A percentile compares a stretch with the other conserved stretches of the same genome.
Conservation (phyloP, 1,284 basidiomycete species). For the Trichosporon sp. region DNA sequence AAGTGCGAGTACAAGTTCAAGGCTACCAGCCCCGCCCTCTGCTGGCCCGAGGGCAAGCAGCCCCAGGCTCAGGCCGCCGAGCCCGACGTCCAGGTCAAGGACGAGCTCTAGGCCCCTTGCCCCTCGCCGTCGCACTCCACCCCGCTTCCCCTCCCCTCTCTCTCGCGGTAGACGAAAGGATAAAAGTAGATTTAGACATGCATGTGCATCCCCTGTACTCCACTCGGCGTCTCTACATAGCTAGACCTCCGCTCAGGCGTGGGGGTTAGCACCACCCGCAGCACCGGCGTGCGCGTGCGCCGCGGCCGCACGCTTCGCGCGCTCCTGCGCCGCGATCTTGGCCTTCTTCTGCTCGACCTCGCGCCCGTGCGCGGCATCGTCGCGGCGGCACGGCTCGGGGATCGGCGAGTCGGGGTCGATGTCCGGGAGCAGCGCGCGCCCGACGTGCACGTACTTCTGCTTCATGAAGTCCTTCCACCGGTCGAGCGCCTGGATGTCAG, state of each 20-base stretch:
- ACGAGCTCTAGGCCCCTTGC: conserved; percentile 29
- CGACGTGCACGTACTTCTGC: conserved; percentile 70
- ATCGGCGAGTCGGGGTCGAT: conserved; percentile 75
- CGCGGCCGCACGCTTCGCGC: neutral
- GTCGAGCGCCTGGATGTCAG: conserved; percentile 58
- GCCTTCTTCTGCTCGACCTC: conserved; percentile 1
- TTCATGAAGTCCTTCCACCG: conserved; percentile 87
- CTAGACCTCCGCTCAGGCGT: neutral
- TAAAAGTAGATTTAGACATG: conserved; percentile 10
- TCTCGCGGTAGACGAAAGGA: neutral
- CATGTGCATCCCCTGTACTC: conserved; percentile 7
- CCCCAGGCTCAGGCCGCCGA: neutral
- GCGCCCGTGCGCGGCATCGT: conserved; percentile 1
- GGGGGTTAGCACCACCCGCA: neutral
- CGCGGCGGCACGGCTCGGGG: conserved; percentile 62
- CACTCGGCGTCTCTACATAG: too few relatives aligned
- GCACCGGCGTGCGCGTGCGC: neutral
- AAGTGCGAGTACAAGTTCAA: conserved; percentile 95
- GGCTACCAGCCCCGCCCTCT: conserved; percentile 83
- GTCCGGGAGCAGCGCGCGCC: conserved; percentile 54
- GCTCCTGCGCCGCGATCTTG: neutral
- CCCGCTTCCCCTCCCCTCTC: neutral
- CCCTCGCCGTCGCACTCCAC: neutral
- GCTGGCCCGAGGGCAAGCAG: conserved; percentile 57
- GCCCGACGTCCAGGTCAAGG: conserved; percentile 23